Percentiles rank a stretch among this genome's conserved stretches.
Evolutionary conservation across 1,284 basidiomycete species (phyloP).

Genomic region (Microbotryum saponariae): DNA sequence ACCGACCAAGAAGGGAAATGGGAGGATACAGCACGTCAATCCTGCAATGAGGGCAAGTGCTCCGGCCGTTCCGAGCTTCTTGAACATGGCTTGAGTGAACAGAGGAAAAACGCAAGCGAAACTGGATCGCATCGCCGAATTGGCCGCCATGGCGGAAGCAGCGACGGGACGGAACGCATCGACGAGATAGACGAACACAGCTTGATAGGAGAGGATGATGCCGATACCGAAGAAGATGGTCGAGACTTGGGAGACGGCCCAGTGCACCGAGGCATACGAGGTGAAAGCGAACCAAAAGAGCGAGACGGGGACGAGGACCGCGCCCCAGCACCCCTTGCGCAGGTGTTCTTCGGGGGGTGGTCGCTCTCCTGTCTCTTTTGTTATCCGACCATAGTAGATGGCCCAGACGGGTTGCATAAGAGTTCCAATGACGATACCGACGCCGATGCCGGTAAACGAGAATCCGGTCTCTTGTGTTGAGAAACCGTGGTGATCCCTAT

Average conservation of each 20-base stretch:
- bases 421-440: slow-evolving; percentile 56
- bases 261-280: slow-evolving; percentile 57
- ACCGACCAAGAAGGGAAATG: slow-evolving; percentile 25
- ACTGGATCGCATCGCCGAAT: slow-evolving; percentile 56
- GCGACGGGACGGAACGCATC: slow-evolving; percentile 68
- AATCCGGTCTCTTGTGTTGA: slow-evolving; percentile 53
- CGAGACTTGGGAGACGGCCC: slow-evolving; percentile 44
- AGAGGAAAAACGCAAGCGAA: slow-evolving; percentile 48
- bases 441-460: slow-evolving; percentile 61
- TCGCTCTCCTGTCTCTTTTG: slow-evolving; percentile 44
- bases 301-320: slow-evolving; percentile 57
- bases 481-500: slow-evolving; percentile 54
- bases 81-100: slow-evolving; percentile 27
- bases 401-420: slow-evolving; percentile 60
- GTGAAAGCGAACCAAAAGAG: slow-evolving; percentile 68
- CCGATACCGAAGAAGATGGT: slow-evolving; percentile 55
- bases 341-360: slow-evolving; percentile 61
- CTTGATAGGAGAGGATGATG: slow-evolving; percentile 56
- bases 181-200: slow-evolving; percentile 54
- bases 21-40: slow-evolving; percentile 19
- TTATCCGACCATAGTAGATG: slow-evolving; percentile 37
- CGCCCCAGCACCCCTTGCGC: slow-evolving; percentile 60
- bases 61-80: slow-evolving; percentile 17
- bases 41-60: slow-evolving; percentile 21
- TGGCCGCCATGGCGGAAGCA: slow-evolving; percentile 66